A percentile compares a stretch with the other conserved stretches of the same genome.
Evolutionary conservation across 108 stramenopile species (phyloP).

Genomic region (Fistulifera pelliculosa): DNA sequence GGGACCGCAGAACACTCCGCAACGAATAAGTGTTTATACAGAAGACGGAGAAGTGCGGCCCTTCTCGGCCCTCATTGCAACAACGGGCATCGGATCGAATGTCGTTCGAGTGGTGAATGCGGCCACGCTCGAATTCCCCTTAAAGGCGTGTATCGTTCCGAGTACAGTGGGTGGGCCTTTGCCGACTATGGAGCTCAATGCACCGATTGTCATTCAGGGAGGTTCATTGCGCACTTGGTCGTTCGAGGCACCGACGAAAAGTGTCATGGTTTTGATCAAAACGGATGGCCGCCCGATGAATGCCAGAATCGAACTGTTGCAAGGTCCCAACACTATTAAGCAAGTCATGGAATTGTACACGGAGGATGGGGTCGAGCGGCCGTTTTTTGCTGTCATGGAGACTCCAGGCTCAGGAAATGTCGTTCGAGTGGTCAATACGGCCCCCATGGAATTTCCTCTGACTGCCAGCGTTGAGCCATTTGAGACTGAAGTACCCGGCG

Average conservation of each 20-base stretch:
- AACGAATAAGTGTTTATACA: slow-evolving; percentile 37
- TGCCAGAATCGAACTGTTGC: slow-evolving; percentile 63
- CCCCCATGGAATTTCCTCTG: slow-evolving; percentile 44
- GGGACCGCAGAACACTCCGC: slow-evolving; percentile 42
- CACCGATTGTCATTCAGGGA: slow-evolving; percentile 30
- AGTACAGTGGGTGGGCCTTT: slow-evolving; percentile 10
- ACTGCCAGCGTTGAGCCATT: slow-evolving; percentile 29
- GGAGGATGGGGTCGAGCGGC: slow-evolving; percentile 42
- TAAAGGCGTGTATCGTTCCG: slow-evolving; percentile 49
- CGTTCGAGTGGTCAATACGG: slow-evolving; percentile 45
- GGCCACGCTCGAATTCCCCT: slow-evolving; percentile 54
- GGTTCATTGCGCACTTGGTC: slow-evolving; percentile 62
- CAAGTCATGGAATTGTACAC: slow-evolving; percentile 42
- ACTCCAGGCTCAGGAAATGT: slow-evolving; percentile 39
- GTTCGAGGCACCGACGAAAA: slow-evolving; percentile 49
- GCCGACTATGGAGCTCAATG: not conserved
- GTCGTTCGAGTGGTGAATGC: slow-evolving; percentile 57
- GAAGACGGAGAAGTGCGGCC: slow-evolving; percentile 47
- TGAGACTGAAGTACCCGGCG: not conserved
- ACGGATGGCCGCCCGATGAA: slow-evolving; percentile 76
- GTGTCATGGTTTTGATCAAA: slow-evolving; percentile 49
- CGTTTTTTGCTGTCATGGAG: slow-evolving; percentile 39
- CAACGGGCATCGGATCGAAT: slow-evolving; percentile 53
- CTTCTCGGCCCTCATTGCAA: slow-evolving; percentile 51
- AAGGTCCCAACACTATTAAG: slow-evolving; percentile 63